Conservation (phyloP, 2,329 filamentous ascomycete species). For the Fusarium oxysporum region DNA sequence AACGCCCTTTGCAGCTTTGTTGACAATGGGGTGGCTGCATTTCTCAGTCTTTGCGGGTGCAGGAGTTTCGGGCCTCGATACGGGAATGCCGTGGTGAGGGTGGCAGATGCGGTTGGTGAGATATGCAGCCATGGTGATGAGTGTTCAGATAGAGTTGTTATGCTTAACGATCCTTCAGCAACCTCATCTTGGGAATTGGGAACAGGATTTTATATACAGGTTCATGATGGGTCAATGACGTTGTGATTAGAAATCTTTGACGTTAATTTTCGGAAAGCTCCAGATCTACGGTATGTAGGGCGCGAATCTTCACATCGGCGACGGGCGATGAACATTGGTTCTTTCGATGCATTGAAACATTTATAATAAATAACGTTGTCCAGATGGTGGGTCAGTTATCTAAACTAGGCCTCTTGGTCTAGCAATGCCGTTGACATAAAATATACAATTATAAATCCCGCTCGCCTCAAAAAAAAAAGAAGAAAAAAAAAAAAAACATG, state of each 20-base stretch:
- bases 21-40: conserved; percentile 38
- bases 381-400: conserved; percentile 13
- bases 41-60: conserved; percentile 36
- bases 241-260: conserved; percentile 29
- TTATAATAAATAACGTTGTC: conserved; percentile 26
- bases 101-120: conserved; percentile 43
- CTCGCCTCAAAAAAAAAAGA: not conserved
- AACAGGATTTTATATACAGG: conserved; percentile 1
- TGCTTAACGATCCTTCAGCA: not conserved
- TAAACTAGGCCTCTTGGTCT: not conserved
- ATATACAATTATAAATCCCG: conserved; percentile 18
- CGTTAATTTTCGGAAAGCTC: not conserved
- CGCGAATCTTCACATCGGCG: not conserved
- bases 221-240: conserved; percentile 21
- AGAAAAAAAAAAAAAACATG: not conserved
- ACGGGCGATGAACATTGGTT: not conserved
- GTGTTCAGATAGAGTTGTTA: not conserved
- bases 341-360: conserved; percentile 15
- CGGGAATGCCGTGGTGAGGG: conserved; percentile 45
- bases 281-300: not conserved
- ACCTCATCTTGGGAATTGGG: not conserved
- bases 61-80: conserved; percentile 41
- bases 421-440: not conserved
- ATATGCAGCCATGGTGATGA: conserved; percentile 44
- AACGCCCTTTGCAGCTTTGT: conserved; percentile 48